Conservation (phyloP, 2,329 filamentous ascomycete species). For the Colletotrichum sublineola region DNA sequence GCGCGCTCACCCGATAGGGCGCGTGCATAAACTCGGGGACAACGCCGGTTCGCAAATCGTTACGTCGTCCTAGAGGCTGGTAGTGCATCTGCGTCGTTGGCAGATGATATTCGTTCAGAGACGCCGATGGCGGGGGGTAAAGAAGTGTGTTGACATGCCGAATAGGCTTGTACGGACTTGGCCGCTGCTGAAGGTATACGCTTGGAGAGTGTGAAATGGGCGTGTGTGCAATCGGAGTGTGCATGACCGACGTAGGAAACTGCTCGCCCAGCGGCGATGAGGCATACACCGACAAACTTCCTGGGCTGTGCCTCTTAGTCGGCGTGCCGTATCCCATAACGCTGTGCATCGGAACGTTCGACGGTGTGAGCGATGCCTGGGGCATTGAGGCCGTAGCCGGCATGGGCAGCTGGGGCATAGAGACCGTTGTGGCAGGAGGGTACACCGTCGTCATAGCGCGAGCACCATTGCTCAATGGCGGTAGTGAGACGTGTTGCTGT, state of each 20-base stretch:
- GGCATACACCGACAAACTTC: slow-evolving; percentile 65
- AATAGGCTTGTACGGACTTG: slow-evolving; percentile 93
- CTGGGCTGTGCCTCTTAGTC: slow-evolving; percentile 66
- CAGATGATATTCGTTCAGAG: slow-evolving; percentile 80
- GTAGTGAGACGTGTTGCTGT: slow-evolving; percentile 68
- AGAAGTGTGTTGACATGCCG: slow-evolving; percentile 91
- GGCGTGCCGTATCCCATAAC: slow-evolving; percentile 62
- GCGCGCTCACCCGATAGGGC: slow-evolving; percentile 32
- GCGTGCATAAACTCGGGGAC: slow-evolving; percentile 70
- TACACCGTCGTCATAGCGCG: slow-evolving; percentile 86
- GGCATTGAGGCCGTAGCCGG: slow-evolving; percentile 34
- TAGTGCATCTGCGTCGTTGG: slow-evolving; percentile 84
- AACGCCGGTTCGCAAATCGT: slow-evolving; percentile 77
- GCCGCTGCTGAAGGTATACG: slow-evolving; percentile 86
- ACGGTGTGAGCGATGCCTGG: slow-evolving; percentile 41
- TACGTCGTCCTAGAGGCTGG: slow-evolving; percentile 78
- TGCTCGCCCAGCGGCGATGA: slow-evolving; percentile 80
- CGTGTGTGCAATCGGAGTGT: slow-evolving; percentile 70
- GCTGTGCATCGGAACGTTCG: slow-evolving; percentile 45
- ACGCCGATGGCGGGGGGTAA: slow-evolving; percentile 85
- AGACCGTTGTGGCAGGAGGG: slow-evolving; percentile 53
- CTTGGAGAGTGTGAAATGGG: slow-evolving; percentile 86
- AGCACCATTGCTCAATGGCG: slow-evolving; percentile 70
- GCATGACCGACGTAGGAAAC: slow-evolving; percentile 65
- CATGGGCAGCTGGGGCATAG: slow-evolving; percentile 43